Percentiles rank a stretch among this genome's conserved stretches.
phyloP scores from a whole-genome alignment of 495 filamentous ascomycete genomes.

The Polyplosphaeria fusca region DNA sequence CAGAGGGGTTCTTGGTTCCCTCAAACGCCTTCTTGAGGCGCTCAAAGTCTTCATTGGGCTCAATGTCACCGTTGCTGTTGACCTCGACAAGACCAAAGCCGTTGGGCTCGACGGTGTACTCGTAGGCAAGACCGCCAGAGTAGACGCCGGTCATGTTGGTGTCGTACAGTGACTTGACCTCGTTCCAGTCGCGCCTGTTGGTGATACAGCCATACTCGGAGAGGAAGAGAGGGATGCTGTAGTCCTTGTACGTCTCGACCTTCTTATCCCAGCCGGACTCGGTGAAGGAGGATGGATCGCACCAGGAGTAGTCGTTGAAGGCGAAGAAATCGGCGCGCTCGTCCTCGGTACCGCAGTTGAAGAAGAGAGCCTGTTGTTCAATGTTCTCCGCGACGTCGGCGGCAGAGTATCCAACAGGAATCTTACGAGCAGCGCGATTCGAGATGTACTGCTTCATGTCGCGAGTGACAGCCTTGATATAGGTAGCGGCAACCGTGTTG shows the following conservation, averaged over 20 bases:
- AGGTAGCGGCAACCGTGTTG: slow-evolving; percentile 71
- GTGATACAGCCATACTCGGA: slow-evolving; percentile 90
- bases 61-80: slow-evolving; percentile 42
- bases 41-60: slow-evolving; percentile 54
- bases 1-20: slow-evolving; percentile 61
- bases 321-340: slow-evolving; percentile 93
- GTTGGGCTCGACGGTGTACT: slow-evolving; percentile 78
- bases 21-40: slow-evolving; percentile 62
- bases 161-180: slow-evolving; percentile 76
- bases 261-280: slow-evolving; percentile 84
- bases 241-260: slow-evolving; percentile 84
- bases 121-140: slow-evolving; percentile 93
- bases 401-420: slow-evolving; percentile 93
- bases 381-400: slow-evolving; percentile 81
- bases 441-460: slow-evolving; percentile 86
- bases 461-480: slow-evolving; percentile 89
- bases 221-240: slow-evolving; percentile 87
- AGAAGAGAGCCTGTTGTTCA: slow-evolving; percentile 81
- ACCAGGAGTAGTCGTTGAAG: slow-evolving; percentile 99
- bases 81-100: slow-evolving; percentile 56
- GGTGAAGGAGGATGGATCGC: slow-evolving; percentile 72
- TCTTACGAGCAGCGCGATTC: slow-evolving; percentile 62
- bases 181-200: slow-evolving; percentile 73
- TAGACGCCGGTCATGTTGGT: slow-evolving; percentile 83
- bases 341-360: slow-evolving; percentile 76